Evolutionary conservation across 139 green algal species (phyloP).

Genomic region (Coelastrella sp.): DNA sequence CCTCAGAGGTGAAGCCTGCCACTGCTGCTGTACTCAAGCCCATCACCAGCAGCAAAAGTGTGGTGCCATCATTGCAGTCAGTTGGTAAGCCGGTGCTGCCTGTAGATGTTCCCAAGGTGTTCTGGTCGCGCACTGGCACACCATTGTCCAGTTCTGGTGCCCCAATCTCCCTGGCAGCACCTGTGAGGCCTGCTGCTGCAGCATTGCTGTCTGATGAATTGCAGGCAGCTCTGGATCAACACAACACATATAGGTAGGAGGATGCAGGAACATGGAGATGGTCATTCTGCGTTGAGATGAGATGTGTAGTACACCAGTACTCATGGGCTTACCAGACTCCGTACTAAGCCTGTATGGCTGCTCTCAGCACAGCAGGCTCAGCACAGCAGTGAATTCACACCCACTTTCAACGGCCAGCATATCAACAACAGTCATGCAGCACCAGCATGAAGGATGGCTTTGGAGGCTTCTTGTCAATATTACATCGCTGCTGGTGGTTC

Average conservation of each 20-base stretch:
- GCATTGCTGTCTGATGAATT: constrained; percentile 21
- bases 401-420: too few species aligned
- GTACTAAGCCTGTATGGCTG: too few species aligned
- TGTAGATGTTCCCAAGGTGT: background rate
- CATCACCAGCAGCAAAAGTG: background rate
- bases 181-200: background rate
- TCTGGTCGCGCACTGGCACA: background rate
- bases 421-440: too few species aligned
- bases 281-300: too few species aligned
- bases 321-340: too few species aligned
- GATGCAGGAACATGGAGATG: too few species aligned
- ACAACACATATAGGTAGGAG: background rate
- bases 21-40: constrained; percentile 2
- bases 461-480: too few species aligned
- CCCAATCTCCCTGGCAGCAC: background rate
- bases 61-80: background rate
- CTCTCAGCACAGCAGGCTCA: too few species aligned
- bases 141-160: background rate
- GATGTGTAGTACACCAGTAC: background rate
- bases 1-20: background rate
- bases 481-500: background rate
- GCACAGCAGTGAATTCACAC: too few species aligned
- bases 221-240: constrained; percentile 1
- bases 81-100: background rate
- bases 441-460: too few species aligned